phyloP scores from a whole-genome alignment of 2,329 filamentous ascomycete species.

The Scedosporium minutisporum region DNA sequence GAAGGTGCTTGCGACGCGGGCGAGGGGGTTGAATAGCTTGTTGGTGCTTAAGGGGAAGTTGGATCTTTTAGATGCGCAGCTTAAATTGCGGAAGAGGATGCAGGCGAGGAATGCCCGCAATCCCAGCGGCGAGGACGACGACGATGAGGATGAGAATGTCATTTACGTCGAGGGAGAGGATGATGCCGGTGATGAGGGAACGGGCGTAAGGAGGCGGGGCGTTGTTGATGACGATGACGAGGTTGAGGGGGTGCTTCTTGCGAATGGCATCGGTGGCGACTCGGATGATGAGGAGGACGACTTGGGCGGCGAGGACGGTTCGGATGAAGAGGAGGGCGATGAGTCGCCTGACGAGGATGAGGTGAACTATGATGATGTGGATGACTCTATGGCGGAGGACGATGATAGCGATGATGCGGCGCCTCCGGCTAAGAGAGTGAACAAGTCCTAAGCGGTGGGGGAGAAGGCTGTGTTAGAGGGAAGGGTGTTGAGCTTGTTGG shows the following conservation, averaged over 20 bases:
- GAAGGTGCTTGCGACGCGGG: slow-evolving; percentile 78
- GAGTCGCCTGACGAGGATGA: slow-evolving; percentile 49
- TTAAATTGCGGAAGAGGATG: slow-evolving; percentile 61
- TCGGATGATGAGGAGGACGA: slow-evolving; percentile 50
- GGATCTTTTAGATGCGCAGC: slow-evolving; percentile 85
- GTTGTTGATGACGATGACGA: slow-evolving; percentile 41
- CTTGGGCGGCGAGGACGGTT: slow-evolving; percentile 27
- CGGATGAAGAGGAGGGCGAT: slow-evolving; percentile 31
- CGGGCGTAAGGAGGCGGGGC: slow-evolving; percentile 20
- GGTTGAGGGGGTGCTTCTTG: slow-evolving; percentile 47
- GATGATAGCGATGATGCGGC: slow-evolving; percentile 43
- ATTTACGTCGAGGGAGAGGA: slow-evolving; percentile 83
- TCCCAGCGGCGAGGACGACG: slow-evolving; percentile 31
- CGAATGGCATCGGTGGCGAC: slow-evolving; percentile 46
- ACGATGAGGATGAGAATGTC: slow-evolving; percentile 56
- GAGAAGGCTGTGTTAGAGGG: background rate
- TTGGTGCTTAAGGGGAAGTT: slow-evolving; percentile 89
- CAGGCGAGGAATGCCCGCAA: slow-evolving; percentile 18
- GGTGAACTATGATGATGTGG: slow-evolving; percentile 47
- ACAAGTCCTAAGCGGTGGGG: slow-evolving; percentile 26
- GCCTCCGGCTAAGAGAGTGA: slow-evolving; percentile 33
- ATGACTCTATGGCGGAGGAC: slow-evolving; percentile 45
- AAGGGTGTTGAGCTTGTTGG: background rate
- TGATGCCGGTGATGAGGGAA: slow-evolving; percentile 33
- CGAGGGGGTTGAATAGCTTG: slow-evolving; percentile 70